phyloP scores from a whole-genome alignment of 345 rosid genomes.

The Gossypium longicalyx region DNA sequence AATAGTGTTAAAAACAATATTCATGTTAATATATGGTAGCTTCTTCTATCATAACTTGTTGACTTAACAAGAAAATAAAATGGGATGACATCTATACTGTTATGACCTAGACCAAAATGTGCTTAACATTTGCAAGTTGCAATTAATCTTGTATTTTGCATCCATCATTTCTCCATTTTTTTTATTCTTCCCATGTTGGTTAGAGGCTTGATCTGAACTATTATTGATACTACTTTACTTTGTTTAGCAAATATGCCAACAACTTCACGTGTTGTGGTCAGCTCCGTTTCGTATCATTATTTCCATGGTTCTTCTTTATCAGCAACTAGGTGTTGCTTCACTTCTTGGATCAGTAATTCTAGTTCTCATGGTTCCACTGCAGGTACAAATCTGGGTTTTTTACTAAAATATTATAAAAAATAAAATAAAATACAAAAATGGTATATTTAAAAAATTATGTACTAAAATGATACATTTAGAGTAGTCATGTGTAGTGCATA shows the following conservation, averaged over 20 bases:
- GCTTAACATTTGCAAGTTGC: neutral
- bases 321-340: conserved; percentile 85
- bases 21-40: neutral
- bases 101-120: neutral
- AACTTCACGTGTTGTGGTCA: conserved; percentile 88
- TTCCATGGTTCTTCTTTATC: conserved; percentile 83
- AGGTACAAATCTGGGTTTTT: conserved; percentile 1
- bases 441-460: too few relatives aligned
- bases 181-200: neutral
- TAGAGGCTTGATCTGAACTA: neutral
- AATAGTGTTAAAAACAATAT: neutral
- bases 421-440: too few relatives aligned
- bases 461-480: too few relatives aligned
- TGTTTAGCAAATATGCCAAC: conserved; percentile 76
- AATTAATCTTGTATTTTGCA: neutral
- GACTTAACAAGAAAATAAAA: neutral
- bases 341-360: conserved; percentile 76
- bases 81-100: neutral
- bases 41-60: neutral
- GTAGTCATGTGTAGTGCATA: too few relatives aligned
- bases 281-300: conserved; percentile 87
- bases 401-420: too few relatives aligned
- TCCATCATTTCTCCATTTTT: neutral
- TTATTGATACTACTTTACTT: conserved; percentile 9
- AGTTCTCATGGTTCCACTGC: conserved; percentile 63